Base-by-base conservation (phyloP, 2,329 filamentous ascomycete species). In the Aspergillus neotritici region DNA sequence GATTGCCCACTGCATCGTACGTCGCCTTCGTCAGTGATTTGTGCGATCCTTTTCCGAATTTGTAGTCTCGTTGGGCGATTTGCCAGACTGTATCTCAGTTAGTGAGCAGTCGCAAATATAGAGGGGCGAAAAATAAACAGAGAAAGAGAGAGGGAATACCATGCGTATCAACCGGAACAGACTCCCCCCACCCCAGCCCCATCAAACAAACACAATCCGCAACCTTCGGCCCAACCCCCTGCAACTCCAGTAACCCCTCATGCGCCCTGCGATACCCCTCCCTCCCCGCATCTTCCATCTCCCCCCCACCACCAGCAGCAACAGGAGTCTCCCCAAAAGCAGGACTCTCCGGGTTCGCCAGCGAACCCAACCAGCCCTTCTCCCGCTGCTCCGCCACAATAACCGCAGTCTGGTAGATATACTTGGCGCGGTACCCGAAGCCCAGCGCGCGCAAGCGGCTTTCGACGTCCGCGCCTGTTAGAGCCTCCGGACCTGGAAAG, bases 141-240 rank as follows among this genome's bases (percentile, higher is more conserved):
- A 13, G 28, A 10, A 15, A 25, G 3, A 25, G 30, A 13, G 38
- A 56, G n/a, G n/a, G n/a, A 65, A 60, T 54, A 77, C 74, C 78
- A 67, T 98, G 94, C 1, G 94, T 98, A 65, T 98, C 93, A 28
- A 98, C 87, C 0, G 93, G 93, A 1, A 98, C 90, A 3, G 90
- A 83, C 67, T 97, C 91, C 28, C 86, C 86, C 91, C 94, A 98
- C 21, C 90, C 91, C 11, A 98, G 70, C 0, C 94, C 94, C 86
- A 98, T 96, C 14, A 98, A 72, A 61, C 87, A 95, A 6, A 97
- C 90, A 61, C 94, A 98, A 63, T 98, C 94, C 5, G 93, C 86
- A 1, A 98, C 93, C 65, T 98, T 98, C 1, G 94, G 93, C 0
- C 93, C 93, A 5, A 98, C 94, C 1, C 93, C 93, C 44, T 89